phyloP scores from a whole-genome alignment of 805 yeast genomes.

The Candida sphagnicola region DNA sequence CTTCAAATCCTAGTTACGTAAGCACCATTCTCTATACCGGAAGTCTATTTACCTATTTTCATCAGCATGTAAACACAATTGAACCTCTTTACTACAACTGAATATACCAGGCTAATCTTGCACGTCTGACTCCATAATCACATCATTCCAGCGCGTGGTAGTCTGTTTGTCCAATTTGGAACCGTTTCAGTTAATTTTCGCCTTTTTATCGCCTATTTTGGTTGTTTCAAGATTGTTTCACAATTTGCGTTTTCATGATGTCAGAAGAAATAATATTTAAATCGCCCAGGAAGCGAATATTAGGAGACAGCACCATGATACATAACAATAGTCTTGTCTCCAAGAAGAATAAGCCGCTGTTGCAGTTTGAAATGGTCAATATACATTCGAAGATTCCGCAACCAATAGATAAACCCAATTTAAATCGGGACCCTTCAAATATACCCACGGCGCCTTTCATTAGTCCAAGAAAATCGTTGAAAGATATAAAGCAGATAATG shows the following conservation, averaged over 20 bases:
- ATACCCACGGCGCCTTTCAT: conserved; percentile 1
- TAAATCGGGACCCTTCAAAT: conserved; percentile 2
- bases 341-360: neutral
- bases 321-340: neutral
- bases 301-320: neutral
- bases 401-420: neutral
- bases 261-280: neutral
- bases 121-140: too few relatives aligned
- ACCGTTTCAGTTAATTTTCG: too few relatives aligned
- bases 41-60: conserved; percentile 1
- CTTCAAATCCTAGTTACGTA: too few relatives aligned
- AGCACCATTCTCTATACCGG: too few relatives aligned
- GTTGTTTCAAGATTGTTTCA: neutral
- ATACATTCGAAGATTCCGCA: conserved; percentile 1
- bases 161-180: neutral
- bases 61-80: neutral
- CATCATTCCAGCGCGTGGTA: too few relatives aligned
- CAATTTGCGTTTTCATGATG: neutral
- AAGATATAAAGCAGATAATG: conserved; percentile 2
- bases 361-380: conserved; percentile 2
- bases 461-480: conserved; percentile 2
- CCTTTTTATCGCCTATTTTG: too few relatives aligned
- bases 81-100: neutral
- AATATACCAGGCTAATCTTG: too few relatives aligned
- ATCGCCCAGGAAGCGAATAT: conserved; percentile 3